Percentiles rank a stretch among this genome's conserved stretches.
These are phyloP conservation scores for Candida schatavii DNA, from an alignment of 805 yeast species.

Conservation along the genomic window DNA sequence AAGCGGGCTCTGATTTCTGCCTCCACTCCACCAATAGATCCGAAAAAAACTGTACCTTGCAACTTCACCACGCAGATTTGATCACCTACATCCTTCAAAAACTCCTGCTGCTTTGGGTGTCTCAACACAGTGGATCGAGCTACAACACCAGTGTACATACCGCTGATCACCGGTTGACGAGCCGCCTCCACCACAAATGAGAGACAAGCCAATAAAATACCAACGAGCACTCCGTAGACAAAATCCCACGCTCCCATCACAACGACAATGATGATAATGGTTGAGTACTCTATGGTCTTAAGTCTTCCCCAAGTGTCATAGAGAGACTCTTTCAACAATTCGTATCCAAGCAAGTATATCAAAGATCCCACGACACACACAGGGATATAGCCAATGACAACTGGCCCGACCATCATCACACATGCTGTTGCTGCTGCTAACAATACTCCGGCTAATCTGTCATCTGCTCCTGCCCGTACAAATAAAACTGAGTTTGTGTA, in stretches of 20 bases:
- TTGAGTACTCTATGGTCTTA: constrained; percentile 72
- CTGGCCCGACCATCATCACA: constrained; percentile 87
- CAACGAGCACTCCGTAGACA: constrained; percentile 87
- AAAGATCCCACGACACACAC: constrained; percentile 94
- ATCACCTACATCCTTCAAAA: constrained; percentile 79
- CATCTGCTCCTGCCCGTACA: constrained; percentile 92
- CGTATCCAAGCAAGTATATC: constrained; percentile 88
- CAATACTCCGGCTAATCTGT: constrained; percentile 84
- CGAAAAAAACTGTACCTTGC: constrained; percentile 89
- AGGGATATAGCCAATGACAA: constrained; percentile 89
- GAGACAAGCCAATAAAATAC: constrained; percentile 86
- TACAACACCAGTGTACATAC: constrained; percentile 79
- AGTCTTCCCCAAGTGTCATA: constrained; percentile 81
- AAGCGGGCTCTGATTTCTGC: constrained; percentile 63
- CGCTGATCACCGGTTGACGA: constrained; percentile 74
- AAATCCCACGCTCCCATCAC: constrained; percentile 96
- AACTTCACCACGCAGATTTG: constrained; percentile 86
- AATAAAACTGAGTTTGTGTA: constrained; percentile 91
- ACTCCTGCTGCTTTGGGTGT: constrained; percentile 85
- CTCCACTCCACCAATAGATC: constrained; percentile 92
- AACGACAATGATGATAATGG: constrained; percentile 81
- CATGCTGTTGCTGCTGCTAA: constrained; percentile 77
- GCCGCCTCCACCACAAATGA: constrained; percentile 95
- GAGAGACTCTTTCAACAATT: constrained; percentile 79
- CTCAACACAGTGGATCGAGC: constrained; percentile 91